phyloP scores from a whole-genome alignment of 2,329 filamentous ascomycete genomes.

The Kalaharituber pfeilii region DNA sequence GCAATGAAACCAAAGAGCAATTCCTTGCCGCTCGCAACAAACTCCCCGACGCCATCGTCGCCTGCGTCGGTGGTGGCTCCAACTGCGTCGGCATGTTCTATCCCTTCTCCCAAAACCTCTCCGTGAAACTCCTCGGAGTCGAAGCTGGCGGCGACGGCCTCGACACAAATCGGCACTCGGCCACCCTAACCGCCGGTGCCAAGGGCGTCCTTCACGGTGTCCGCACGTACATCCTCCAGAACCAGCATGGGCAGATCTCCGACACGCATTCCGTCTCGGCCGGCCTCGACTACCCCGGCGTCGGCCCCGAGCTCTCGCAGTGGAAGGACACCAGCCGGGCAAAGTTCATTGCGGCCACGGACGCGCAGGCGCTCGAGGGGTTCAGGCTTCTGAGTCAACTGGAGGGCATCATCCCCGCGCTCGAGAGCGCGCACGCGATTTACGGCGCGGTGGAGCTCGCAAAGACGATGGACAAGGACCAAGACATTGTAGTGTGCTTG shows the following conservation, averaged over 20 bases:
- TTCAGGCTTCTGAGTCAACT: constrained; percentile 72
- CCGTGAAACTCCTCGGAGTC: constrained; percentile 77
- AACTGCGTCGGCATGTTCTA: constrained; percentile 98
- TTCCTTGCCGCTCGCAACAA: constrained; percentile 71
- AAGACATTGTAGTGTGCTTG: constrained; percentile 86
- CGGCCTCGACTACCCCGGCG: constrained; percentile 90
- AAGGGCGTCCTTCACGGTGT: constrained; percentile 94
- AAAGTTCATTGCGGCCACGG: constrained; percentile 77
- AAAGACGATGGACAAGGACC: constrained; percentile 73
- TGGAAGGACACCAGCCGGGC: constrained; percentile 89
- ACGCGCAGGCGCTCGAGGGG: constrained; percentile 72
- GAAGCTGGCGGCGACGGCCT: constrained; percentile 90
- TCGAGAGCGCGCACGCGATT: constrained; percentile 86
- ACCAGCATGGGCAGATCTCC: constrained; percentile 77
- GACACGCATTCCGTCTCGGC: constrained; percentile 96
- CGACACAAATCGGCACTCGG: constrained; percentile 68
- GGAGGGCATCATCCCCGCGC: constrained; percentile 90
- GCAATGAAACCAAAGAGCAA: constrained; percentile 82
- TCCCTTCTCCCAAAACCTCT: constrained; percentile 71
- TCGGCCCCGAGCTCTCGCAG: constrained; percentile 73
- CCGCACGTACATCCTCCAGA: constrained; percentile 85
- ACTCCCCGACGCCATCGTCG: constrained; percentile 87
- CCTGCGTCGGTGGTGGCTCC: constrained; percentile 86
- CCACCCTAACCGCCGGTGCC: constrained; percentile 67
- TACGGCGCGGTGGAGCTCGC: constrained; percentile 77